Evolutionary conservation across 2,329 filamentous ascomycete genomes (phyloP).

Genomic region (Colletotrichum incanum): DNA sequence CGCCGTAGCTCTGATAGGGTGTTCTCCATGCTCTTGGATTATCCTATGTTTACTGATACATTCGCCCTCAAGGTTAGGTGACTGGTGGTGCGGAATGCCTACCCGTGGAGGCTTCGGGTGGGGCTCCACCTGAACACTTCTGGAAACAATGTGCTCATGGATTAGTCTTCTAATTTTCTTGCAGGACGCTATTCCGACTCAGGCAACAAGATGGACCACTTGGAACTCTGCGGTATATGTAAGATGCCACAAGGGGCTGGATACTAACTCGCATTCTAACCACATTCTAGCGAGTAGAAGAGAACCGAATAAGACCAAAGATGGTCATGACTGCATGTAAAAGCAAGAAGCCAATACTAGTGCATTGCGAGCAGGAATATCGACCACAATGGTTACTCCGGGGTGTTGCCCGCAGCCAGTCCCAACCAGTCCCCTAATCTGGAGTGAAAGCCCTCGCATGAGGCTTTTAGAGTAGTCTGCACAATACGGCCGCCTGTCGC

Average conservation of each 20-base stretch:
- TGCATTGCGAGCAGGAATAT: not conserved
- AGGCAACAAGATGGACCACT: conserved; percentile 15
- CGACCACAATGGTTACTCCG: not conserved
- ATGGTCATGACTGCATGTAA: not conserved
- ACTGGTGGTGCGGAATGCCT: no score
- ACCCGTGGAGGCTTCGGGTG: no score
- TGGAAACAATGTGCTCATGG: no score
- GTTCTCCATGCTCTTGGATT: no score
- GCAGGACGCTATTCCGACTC: not conserved
- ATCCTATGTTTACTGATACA: no score
- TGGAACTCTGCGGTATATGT: not conserved
- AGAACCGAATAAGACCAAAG: no score
- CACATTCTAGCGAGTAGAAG: not conserved
- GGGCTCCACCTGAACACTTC: no score
- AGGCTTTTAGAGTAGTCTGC: not conserved
- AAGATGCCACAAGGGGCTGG: not conserved
- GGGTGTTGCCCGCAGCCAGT: not conserved
- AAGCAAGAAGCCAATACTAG: not conserved
- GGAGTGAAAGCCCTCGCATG: not conserved
- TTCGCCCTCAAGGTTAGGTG: no score
- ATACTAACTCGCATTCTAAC: not conserved
- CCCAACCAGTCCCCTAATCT: no score
- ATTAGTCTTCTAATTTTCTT: not conserved
- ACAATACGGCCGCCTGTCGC: not conserved
- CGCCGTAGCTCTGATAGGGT: no score